Base-by-base conservation (phyloP, 805 yeast genomes). In the Saccharomycopsis sp. region DNA sequence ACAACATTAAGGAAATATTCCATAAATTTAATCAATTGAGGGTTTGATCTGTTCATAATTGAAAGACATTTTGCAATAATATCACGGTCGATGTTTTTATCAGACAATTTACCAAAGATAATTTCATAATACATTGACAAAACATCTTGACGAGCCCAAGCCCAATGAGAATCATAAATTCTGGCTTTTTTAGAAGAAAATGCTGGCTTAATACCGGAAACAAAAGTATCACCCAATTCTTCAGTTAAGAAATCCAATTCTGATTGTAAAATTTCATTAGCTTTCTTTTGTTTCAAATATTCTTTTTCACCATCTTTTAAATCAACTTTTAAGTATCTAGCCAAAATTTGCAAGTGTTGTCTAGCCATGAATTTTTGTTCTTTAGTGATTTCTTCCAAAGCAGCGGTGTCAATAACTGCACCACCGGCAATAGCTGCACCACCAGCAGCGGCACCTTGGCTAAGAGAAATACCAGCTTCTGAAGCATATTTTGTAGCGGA, bases 111-210 rank as follows among this genome's bases (percentile, higher is more conserved):
- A 64, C 98, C 98, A 65, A 93, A 94, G 56, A 93, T 88, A 58
- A 93, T 88, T 66, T 93, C 97, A 62, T 77, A 93, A 70, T 85
- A 93, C 86, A 93, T 82, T 40, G 88, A 78, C 56, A 93, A 71
- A 50, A 93, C 85, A 63, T 93, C 96, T 72, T 93, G 98, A 67
- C 97, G 85, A 39, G 97, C 97, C 98, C 98, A 93, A 67, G 94
- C 94, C 98, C 98, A 93, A 67, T 89, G 88, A 19, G 97, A 88
- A 67, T 93, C 97, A 65, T 90, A 93, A 44, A 83, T 80, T 71
- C 98, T 85, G 23, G 97, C 95, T 72, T 93, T 93, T 68, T 85
- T 75, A 51, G 90, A 74, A 26, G 96, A 85, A 70, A 93, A 93
- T 3, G 82, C 79, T 34, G 97, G 96, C 54, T 80, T 72, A 57